Base-by-base conservation (phyloP, 1,284 basidiomycete species). In the Inonotus hispidus region DNA sequence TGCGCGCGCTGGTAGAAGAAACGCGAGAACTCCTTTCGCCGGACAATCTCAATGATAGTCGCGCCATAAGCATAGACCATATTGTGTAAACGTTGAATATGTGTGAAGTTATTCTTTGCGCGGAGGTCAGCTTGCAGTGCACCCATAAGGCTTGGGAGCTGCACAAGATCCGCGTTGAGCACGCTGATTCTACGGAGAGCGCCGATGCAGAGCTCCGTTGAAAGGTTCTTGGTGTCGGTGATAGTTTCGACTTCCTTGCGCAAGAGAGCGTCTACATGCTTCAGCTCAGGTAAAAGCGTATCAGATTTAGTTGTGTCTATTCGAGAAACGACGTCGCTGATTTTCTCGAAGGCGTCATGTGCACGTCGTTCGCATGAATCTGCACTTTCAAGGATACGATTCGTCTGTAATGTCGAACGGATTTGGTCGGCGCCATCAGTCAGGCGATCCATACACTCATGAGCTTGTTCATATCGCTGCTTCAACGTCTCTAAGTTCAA, bases 51-150 rank as follows among this genome's bases (percentile, higher is more conserved):
- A 11, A 96, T 82, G 1, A 98, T 82, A 0, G 95, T 94, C 1
- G 93, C 91, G 0, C 93, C 92, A 72, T 99, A 99, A 0, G 93
- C 93, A 69, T 93, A 95, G 0, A 96, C 75, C 83, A 98, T 92
- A 60, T 84, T 87, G 69, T 97, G 93, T 41, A 98, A 76, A 13
- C 95, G 82, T 58, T 90, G 84, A 13, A 98, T 88, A 71, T 98
- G 94, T 21, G 89, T 82, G 72, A 98, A 98, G 56, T 90, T 91
- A 50, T 87, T 92, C 72, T 90, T 90, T 3, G 78, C 76, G 35
- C 87, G 79, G 65, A 93, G 82, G 67, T 84, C 85, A 0, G 78
- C 71, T 68, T 94, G 90, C 1, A 95, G 77, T 1, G 77, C 72
- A 0, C 79, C 77, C 47, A 95, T 75, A 1, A 78, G 75, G 0